phyloP scores from a whole-genome alignment of 495 filamentous ascomycete species.

The Neurospora sp. region DNA sequence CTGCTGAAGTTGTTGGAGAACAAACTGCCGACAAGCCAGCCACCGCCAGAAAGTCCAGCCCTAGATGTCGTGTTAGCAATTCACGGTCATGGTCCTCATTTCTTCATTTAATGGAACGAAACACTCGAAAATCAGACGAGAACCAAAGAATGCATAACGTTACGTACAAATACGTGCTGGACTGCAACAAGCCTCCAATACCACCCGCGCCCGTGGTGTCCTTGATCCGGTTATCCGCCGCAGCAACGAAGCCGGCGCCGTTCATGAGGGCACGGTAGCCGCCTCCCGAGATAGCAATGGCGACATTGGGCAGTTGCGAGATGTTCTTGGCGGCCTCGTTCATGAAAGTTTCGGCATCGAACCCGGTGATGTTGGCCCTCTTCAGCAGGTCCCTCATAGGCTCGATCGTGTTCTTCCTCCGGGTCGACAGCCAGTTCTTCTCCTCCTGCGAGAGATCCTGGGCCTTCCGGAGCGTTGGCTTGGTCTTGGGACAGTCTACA shows the following conservation, averaged over 20 bases:
- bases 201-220: conserved; percentile 57
- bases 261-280: conserved; percentile 85
- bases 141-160: neutral
- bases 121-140: neutral
- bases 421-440: conserved; percentile 48
- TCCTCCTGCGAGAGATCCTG: conserved; percentile 54
- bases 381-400: conserved; percentile 66
- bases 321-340: conserved; percentile 44
- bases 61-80: conserved; percentile 5
- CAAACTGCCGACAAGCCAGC: conserved; percentile 79
- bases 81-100: neutral
- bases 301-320: conserved; percentile 55
- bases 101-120: neutral
- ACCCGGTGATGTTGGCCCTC: conserved; percentile 61
- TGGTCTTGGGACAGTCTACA: conserved; percentile 40
- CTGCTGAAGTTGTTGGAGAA: conserved; percentile 86
- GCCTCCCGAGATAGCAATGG: conserved; percentile 53
- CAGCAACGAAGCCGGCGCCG: conserved; percentile 78
- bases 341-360: conserved; percentile 67
- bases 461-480: conserved; percentile 43
- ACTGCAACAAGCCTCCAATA: conserved; percentile 77
- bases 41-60: conserved; percentile 75
- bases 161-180: conserved; percentile 59
- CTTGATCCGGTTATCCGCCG: conserved; percentile 67
- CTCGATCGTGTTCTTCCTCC: conserved; percentile 46